Evolutionary conservation across 1,284 basidiomycete species (phyloP).

Genomic region (Cryptococcus sp.): DNA sequence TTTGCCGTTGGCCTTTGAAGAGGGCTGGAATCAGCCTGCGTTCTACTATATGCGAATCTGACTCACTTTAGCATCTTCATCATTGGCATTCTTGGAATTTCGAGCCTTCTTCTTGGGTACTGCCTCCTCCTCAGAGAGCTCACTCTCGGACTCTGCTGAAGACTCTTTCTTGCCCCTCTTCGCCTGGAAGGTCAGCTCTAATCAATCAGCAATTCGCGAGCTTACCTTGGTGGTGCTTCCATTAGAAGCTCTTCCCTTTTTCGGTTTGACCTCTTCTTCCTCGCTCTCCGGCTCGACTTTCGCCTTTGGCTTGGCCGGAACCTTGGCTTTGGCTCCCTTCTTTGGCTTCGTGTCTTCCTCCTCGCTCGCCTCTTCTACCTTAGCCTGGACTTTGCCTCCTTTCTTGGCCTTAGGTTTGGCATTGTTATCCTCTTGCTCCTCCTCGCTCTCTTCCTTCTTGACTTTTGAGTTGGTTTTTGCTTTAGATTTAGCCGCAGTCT

Average conservation of each 20-base stretch:
- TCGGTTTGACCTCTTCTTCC: constrained; percentile 20
- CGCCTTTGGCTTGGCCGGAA: constrained; percentile 1
- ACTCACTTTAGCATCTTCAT: background rate
- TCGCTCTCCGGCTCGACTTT: constrained; percentile 6
- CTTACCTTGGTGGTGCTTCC: background rate
- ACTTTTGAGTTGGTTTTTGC: background rate
- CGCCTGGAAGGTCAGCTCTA: background rate
- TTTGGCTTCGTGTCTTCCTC: constrained; percentile 1
- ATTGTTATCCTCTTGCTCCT: constrained; percentile 36
- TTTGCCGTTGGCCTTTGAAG: too few relatives aligned
- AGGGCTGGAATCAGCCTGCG: too few relatives aligned
- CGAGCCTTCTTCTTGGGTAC: constrained; percentile 1
- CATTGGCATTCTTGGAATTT: background rate
- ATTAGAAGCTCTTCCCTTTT: background rate
- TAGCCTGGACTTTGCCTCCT: background rate
- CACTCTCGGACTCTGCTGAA: background rate
- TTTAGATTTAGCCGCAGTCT: constrained; percentile 2
- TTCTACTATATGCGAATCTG: too few relatives aligned
- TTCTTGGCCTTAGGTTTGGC: constrained; percentile 1
- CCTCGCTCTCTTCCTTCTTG: constrained; percentile 9
- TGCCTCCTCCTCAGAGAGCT: background rate
- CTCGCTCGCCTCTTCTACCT: too few relatives aligned
- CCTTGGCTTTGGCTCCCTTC: constrained; percentile 2
- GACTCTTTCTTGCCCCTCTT: background rate
- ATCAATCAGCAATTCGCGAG: too few relatives aligned